These are phyloP conservation scores for Crithidia sp. DNA, from an alignment of 208 protist genomes.

Conservation along the genomic window DNA sequence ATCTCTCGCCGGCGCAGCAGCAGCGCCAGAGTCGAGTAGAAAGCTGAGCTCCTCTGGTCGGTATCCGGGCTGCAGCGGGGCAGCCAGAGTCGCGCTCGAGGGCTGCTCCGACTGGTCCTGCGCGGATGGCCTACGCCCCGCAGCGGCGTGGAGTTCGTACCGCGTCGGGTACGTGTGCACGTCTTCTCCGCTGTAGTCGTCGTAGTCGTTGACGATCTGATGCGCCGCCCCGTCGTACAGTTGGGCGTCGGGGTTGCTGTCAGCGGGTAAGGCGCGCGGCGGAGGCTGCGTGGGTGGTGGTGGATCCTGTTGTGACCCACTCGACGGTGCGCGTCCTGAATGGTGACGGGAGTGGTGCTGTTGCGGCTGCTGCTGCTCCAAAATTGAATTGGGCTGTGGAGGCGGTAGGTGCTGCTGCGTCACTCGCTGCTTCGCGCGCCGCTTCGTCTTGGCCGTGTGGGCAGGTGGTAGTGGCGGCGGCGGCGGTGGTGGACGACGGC, in stretches of 20 bases:
- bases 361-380: not conserved
- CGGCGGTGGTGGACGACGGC: not conserved
- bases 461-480: not conserved
- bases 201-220: not conserved
- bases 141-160: not conserved
- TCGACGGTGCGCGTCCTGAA: not conserved
- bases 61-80: conserved; percentile 5
- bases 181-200: not conserved
- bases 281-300: conserved; percentile 24
- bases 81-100: conserved; percentile 16
- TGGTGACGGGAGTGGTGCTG: not conserved
- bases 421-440: not conserved
- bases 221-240: no score
- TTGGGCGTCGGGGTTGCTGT: not conserved
- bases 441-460: not conserved
- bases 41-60: not conserved
- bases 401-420: not conserved
- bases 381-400: not conserved
- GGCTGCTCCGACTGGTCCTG: conserved; percentile 16
- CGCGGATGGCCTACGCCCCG: not conserved
- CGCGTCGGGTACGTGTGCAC: not conserved
- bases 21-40: not conserved
- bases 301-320: conserved; percentile 4
- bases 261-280: not conserved
- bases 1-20: not conserved